These are phyloP conservation scores for Puccinellia tenuiflora DNA, from an alignment of 176 grass and related monocot species.

Conservation along the genomic window DNA sequence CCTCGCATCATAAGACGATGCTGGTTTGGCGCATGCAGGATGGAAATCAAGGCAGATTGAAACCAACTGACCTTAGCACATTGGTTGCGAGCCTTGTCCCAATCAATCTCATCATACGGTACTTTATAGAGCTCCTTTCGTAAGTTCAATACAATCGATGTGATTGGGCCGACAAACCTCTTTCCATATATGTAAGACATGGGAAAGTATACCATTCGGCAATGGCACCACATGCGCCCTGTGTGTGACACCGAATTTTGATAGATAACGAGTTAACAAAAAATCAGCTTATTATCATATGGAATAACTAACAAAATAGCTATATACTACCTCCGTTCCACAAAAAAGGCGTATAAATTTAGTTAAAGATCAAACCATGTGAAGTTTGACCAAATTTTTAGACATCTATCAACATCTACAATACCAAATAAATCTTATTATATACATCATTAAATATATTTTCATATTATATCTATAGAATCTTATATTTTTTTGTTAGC, in stretches of 20 bases:
- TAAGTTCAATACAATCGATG: constrained; percentile 48
- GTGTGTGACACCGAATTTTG: background rate
- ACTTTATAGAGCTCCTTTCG: constrained; percentile 68
- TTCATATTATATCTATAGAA: too few species aligned
- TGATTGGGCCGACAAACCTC: constrained; percentile 72
- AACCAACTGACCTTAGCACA: constrained; percentile 72
- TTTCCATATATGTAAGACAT: constrained; percentile 98
- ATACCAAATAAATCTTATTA: too few species aligned
- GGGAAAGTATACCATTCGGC: constrained; percentile 94
- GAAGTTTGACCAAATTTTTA: too few species aligned
- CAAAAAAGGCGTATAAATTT: too few species aligned
- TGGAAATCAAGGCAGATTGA: background rate
- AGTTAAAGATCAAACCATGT: too few species aligned
- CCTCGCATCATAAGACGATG: background rate
- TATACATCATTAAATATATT: too few species aligned
- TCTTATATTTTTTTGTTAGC: too few species aligned
- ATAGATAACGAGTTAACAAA: background rate
- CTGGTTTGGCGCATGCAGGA: background rate
- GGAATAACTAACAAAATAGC: too few species aligned
- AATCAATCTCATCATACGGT: constrained; percentile 67
- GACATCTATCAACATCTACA: too few species aligned
- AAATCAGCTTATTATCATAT: background rate
- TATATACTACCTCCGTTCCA: too few species aligned
- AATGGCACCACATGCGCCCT: constrained; percentile 97
- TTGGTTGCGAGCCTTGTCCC: constrained; percentile 75